phyloP scores from a whole-genome alignment of 1,139 yeast species.

The Sporopachydermia cereana region DNA sequence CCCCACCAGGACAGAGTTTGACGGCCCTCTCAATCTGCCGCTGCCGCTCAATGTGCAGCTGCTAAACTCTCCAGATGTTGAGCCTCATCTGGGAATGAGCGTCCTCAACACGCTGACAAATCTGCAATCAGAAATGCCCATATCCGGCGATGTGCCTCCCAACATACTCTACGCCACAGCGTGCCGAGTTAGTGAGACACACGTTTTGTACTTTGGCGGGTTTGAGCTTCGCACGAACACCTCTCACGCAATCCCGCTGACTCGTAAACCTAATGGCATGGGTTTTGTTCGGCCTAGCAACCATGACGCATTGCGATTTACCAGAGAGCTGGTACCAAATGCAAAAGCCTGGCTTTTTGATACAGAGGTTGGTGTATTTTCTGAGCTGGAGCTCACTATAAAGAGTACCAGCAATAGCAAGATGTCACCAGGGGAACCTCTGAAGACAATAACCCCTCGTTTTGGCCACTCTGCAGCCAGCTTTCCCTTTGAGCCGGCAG shows the following conservation, averaged over 20 bases:
- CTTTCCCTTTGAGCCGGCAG: constrained; percentile 4
- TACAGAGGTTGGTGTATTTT: background rate
- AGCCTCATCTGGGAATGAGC: background rate
- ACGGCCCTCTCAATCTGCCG: background rate
- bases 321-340: constrained; percentile 1
- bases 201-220: constrained; percentile 3
- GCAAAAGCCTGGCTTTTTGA: background rate
- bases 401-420: background rate
- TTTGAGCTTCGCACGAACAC: constrained; percentile 3
- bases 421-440: background rate
- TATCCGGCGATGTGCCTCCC: constrained; percentile 3
- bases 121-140: background rate
- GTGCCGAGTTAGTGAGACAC: background rate
- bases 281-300: no score
- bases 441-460: background rate
- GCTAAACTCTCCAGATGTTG: background rate
- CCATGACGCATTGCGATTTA: background rate
- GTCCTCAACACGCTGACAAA: background rate
- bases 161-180: background rate
- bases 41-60: background rate
- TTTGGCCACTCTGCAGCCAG: background rate
- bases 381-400: background rate
- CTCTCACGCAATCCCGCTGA: background rate
- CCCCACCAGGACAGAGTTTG: background rate
- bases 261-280: background rate